Base-by-base conservation (phyloP, 306 rosid genomes). In the Elaeagnus macrophylla region DNA sequence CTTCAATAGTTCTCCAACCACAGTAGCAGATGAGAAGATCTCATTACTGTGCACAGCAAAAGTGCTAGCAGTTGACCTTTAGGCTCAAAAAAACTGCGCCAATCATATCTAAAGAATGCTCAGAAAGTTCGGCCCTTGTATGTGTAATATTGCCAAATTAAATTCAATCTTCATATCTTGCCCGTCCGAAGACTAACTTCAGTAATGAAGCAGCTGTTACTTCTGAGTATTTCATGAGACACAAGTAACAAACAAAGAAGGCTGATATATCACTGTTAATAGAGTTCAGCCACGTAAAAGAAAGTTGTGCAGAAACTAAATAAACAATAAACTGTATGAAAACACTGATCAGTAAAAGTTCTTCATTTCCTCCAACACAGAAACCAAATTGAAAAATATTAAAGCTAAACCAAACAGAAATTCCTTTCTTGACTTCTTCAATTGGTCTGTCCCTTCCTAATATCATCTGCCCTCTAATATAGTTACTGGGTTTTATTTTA, bases 31-130 rank as follows among this genome's bases (percentile, higher is more conserved):
- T 53, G 52, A 61, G 59, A 60, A 20, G 43, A 51, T 16, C 65
- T 52, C 61, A 59, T 67, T 56, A 65, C 72, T 64, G 70, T 1
- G 5, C 32, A 25, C 4, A 25, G 5, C 32, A 25, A 2, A 25
- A 25, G 32, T 25, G 35, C 60, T 37, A 60, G 42, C 51, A n/a
- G 37, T 65, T 39, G 48, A 50, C 52, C 56, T 25, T 56, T 69
- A 63, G 13, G 47, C 39, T 72, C n/a, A 47, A 69, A 51, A 19
- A 39, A 75, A 61, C 67, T 19, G 69, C 60, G 51, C 54, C 56
- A 62, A 51, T 59, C 55, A 62, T 39, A 56, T 54, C 57, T 66
- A 68, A 61, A 65, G 49, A 37, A 54, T 53, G 20, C 61, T 68
- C 61, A 74, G 57, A 52, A 52, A 36, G 35, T 61, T 49, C 5